Base-by-base conservation (phyloP, 305 asterid genomes). In the Ilex paraguariensis region DNA sequence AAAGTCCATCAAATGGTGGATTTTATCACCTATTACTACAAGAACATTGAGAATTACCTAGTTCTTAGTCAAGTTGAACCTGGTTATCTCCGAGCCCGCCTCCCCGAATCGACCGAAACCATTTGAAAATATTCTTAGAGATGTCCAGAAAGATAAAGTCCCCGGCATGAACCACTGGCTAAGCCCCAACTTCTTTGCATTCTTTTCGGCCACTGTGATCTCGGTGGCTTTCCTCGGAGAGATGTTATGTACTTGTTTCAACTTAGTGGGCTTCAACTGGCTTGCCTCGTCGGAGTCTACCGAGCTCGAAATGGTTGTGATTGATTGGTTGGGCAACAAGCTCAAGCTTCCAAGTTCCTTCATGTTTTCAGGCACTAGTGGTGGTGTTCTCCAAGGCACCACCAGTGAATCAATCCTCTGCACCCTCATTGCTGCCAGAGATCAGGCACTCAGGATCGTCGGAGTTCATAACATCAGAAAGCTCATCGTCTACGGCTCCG, bases 161-260 rank as follows among this genome's bases (percentile, higher is more conserved):
- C 74, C 78, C 0, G 74, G 71, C 32, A 73, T 73, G 78, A 73
- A 68, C 13, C 74, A 73, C 21, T 73, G 78, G 78, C 60, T 73
- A 39, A 73, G 71, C 59, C 78, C 78, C 3, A 73, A 73, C 15
- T 73, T 73, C 74, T 73, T 73, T 54, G 74, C 78, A 52, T 73
- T 64, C 61, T 73, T 73, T 28, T 74, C 78, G 0, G 74, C 78
- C 33, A 73, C 78, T 1, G 78, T 73, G 4, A 68, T 74, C 56
- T 59, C 78, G 0, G 78, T 74, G 0, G 78, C 71, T 4, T 73
- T 73, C 54, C 15, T 73, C 0, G 74, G 78, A 0, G 78, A 73
- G 61, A 73, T 73, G 78, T 64, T 73, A 0, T 68, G 74, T 59
- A 73, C 70, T 0, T 60, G 71, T 66, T 73, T 73, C 64, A 73